A percentile compares a stretch with the other conserved stretches of the same genome.
Evolutionary conservation across 176 grass and related monocot species (phyloP).

Genomic region (Dendrocalamus sinicus): DNA sequence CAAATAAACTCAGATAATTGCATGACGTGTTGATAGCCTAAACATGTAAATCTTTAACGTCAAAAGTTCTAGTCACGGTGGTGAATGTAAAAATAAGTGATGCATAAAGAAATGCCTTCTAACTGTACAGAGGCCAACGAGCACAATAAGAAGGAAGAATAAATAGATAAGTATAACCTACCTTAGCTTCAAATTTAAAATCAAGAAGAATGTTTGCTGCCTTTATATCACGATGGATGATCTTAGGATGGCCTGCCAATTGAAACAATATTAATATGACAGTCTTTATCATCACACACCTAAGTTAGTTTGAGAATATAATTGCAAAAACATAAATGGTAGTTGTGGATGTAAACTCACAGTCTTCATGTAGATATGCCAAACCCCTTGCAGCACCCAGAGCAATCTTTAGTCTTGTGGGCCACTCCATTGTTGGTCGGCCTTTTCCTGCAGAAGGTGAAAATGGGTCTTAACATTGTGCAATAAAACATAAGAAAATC

Average conservation of each 20-base stretch:
- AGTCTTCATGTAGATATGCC: slow-evolving; percentile 88
- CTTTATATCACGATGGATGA: slow-evolving; percentile 88
- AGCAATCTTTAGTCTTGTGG: slow-evolving; percentile 79
- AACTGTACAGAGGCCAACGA: not conserved
- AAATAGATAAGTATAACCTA: slow-evolving; percentile 34
- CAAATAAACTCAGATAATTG: not conserved
- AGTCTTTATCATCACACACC: not conserved
- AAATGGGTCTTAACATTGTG: slow-evolving; percentile 23
- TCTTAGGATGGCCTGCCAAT: slow-evolving; percentile 73
- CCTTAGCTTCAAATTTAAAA: slow-evolving; percentile 78
- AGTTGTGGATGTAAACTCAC: slow-evolving; percentile 55
- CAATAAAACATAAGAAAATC: not conserved
- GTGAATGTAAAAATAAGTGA: slow-evolving; percentile 27
- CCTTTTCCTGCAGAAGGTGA: slow-evolving; percentile 51
- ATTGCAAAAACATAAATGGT: slow-evolving; percentile 22
- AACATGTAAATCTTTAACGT: not conserved
- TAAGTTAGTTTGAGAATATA: not conserved
- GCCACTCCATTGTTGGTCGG: slow-evolving; percentile 66
- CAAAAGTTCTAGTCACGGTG: not conserved
- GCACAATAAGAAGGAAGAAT: slow-evolving; percentile 7
- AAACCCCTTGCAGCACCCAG: slow-evolving; percentile 86
- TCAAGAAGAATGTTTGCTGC: slow-evolving; percentile 82
- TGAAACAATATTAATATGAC: slow-evolving; percentile 22
- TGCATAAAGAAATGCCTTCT: slow-evolving; percentile 11
- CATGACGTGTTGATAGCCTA: slow-evolving; percentile 1